Evolutionary conservation across 495 filamentous ascomycete species (phyloP).

Genomic region (Hypomontagnella monticulosa): DNA sequence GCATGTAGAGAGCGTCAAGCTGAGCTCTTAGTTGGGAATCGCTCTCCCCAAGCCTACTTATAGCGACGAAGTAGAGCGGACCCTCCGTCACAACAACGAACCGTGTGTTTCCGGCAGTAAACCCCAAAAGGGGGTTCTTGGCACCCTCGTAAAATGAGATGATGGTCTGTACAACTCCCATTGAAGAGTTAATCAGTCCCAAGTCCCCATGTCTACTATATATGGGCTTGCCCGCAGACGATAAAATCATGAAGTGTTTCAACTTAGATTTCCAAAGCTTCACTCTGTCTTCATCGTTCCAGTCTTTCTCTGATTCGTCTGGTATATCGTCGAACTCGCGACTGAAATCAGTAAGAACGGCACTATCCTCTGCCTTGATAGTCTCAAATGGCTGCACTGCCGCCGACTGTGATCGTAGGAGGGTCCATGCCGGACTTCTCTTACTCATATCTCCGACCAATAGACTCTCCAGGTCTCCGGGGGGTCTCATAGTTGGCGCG

Average conservation of each 20-base stretch:
- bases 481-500: slow-evolving; percentile 75
- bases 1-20: slow-evolving; percentile 95
- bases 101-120: slow-evolving; percentile 81
- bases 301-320: slow-evolving; percentile 67
- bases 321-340: slow-evolving; percentile 83
- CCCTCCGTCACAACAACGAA: slow-evolving; percentile 87
- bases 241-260: slow-evolving; percentile 97
- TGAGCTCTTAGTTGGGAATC: slow-evolving; percentile 86
- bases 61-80: slow-evolving; percentile 90
- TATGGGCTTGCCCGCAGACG: slow-evolving; percentile 97
- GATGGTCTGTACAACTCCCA: slow-evolving; percentile 96
- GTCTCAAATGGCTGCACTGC: slow-evolving; percentile 66
- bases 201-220: slow-evolving; percentile 94
- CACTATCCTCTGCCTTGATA: slow-evolving; percentile 57
- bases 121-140: slow-evolving; percentile 77
- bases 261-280: slow-evolving; percentile 83
- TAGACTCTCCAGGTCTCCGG: slow-evolving; percentile 83
- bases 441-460: slow-evolving; percentile 72
- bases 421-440: slow-evolving; percentile 68
- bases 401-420: slow-evolving; percentile 66
- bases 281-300: slow-evolving; percentile 70
- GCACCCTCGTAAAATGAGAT: slow-evolving; percentile 93
- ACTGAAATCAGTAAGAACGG: slow-evolving; percentile 69
- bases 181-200: slow-evolving; percentile 86
- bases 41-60: slow-evolving; percentile 90